Percentiles rank a stretch among this genome's conserved stretches.
Conservation (phyloP, 192 early-diverging fungal species). For the Haplosporangium gracile region DNA sequence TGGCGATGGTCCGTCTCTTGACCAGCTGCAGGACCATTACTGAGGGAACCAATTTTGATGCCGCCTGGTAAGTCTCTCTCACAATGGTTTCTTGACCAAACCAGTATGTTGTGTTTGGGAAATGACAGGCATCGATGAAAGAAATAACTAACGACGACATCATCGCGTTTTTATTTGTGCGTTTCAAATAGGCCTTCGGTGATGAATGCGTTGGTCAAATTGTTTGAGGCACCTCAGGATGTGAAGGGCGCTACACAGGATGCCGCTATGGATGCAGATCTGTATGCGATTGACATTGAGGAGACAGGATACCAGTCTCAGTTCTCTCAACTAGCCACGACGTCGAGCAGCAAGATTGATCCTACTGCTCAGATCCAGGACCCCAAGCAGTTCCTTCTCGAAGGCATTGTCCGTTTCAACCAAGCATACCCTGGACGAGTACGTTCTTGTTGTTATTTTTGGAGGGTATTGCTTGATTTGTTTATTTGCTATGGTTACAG, state of each 20-base stretch:
- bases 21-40: conserved; percentile 68
- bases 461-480: not conserved
- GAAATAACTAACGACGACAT: not conserved
- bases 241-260: conserved; percentile 57
- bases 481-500: not conserved
- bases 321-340: conserved; percentile 82
- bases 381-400: conserved; percentile 63
- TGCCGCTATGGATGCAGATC: conserved; percentile 69
- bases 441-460: conserved; percentile 16
- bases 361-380: conserved; percentile 69
- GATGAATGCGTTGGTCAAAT: conserved; percentile 63
- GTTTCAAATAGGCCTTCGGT: conserved; percentile 60
- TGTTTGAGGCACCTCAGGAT: conserved; percentile 73
- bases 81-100: not conserved
- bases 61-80: conserved; percentile 44
- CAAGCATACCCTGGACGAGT: conserved; percentile 54
- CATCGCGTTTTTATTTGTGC: not conserved
- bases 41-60: conserved; percentile 63
- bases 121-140: not conserved
- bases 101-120: not conserved
- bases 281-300: conserved; percentile 82
- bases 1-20: conserved; percentile 76
- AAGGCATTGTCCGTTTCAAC: conserved; percentile 63
- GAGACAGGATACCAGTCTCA: conserved; percentile 84
- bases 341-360: conserved; percentile 74